Evolutionary conservation across 2,329 filamentous ascomycete species (phyloP), one percentile per base, ranked within the genome.

Genomic region (Colletotrichum musicola): DNA sequence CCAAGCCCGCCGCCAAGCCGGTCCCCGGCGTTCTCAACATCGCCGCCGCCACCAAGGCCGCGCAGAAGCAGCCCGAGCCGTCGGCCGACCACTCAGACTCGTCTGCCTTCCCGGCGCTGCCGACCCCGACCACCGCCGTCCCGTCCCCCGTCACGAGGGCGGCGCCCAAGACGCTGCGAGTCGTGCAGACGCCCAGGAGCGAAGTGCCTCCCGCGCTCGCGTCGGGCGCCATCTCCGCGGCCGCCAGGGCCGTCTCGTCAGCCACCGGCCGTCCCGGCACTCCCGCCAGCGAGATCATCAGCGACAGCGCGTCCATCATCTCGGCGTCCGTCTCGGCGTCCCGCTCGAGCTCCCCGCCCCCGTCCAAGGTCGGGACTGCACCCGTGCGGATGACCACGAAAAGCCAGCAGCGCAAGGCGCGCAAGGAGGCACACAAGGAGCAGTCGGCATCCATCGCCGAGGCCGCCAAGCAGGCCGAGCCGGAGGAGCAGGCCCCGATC

Each of bases 391-490:
- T 83, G 22, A 92, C 91, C 53, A 94, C 92, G 9, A 95, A 94
- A 82, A 94, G 90, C 74, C 91, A 93, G 76, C 88, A 92, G 76
- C 92, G 92, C 76, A 95, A 95, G 78, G 89, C 93, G 74, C 88
- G 90, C 71, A 91, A 90, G 76, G 90, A 92, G 71, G 87, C 86
- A 18, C 82, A 88, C 68, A 92, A 90, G 74, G 89, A 90, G 74
- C 90, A 92, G 64, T 86, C 85, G 3, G 85, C 84, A 18, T 77
- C 84, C 40, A 85, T 90, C 68, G 81, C 79, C 3, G 87, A 88
- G 70, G 73, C 81, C 1, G 74, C 86, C 71, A 83, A 84, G 56
- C 74, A 81, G 13, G 89, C 81, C 14, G 89, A 90, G 67, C 78
- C 84, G 13, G 83, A 88, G 59, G 86, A 89, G 71, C 86, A 88